Percentiles rank a stretch among this genome's conserved stretches.
phyloP scores from a whole-genome alignment of 805 yeast species.

The Metschnikowia orientalis region DNA sequence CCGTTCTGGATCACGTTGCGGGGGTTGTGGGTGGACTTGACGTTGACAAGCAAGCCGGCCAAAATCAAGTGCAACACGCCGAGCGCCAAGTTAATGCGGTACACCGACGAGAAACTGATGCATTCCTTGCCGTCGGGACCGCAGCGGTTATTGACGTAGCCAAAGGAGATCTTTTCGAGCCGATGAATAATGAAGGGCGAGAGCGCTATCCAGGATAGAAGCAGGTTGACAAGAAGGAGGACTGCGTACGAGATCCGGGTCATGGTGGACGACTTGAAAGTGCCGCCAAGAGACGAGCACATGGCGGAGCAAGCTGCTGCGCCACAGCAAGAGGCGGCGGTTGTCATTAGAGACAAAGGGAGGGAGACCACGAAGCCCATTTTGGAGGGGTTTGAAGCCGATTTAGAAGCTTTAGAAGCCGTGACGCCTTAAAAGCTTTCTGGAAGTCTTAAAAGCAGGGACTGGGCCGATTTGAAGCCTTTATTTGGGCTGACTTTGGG shows the following conservation, averaged over 20 bases:
- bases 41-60: slow-evolving; percentile 65
- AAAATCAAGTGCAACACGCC: slow-evolving; percentile 73
- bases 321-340: slow-evolving; percentile 19
- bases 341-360: slow-evolving; percentile 12
- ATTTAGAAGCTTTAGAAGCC: too few relatives aligned
- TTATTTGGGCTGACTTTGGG: too few relatives aligned
- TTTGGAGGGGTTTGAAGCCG: too few relatives aligned
- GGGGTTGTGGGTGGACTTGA: slow-evolving; percentile 71
- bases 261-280: slow-evolving; percentile 68
- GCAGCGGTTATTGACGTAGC: slow-evolving; percentile 67
- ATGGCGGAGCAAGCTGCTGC: slow-evolving; percentile 66
- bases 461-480: too few relatives aligned
- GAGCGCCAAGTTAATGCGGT: slow-evolving; percentile 81
- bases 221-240: slow-evolving; percentile 69
- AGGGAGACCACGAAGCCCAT: slow-evolving; percentile 19
- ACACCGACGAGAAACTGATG: slow-evolving; percentile 89
- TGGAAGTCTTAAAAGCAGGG: too few relatives aligned
- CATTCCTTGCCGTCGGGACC: slow-evolving; percentile 70
- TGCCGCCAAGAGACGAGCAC: slow-evolving; percentile 48
- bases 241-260: slow-evolving; percentile 86
- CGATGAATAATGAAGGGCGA: slow-evolving; percentile 73
- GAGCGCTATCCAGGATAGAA: slow-evolving; percentile 88
- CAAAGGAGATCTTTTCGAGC: slow-evolving; percentile 68
- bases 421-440: too few relatives aligned
- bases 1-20: slow-evolving; percentile 87